phyloP scores from a whole-genome alignment of 257 asterid genomes.

The Avicennia marina region DNA sequence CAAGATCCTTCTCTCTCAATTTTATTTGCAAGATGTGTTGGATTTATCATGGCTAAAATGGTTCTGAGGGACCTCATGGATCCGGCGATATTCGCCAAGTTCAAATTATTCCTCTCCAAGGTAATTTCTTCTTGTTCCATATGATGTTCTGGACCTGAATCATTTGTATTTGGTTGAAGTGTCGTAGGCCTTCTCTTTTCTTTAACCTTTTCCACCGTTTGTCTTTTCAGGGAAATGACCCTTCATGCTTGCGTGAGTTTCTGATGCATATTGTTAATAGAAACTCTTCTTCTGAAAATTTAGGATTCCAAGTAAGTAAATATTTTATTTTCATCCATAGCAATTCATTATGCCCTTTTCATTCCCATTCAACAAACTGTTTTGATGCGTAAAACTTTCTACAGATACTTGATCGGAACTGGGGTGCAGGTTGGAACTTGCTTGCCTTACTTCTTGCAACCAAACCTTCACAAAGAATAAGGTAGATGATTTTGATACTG shows the following conservation, averaged over 20 bases:
- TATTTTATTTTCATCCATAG: not conserved
- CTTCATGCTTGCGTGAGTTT: constrained; percentile 95
- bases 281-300: constrained; percentile 52
- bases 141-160: not conserved
- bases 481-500: constrained; percentile 54
- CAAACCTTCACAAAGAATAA: constrained; percentile 68
- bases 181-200: not conserved
- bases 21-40: constrained; percentile 66
- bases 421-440: constrained; percentile 99
- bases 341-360: constrained; percentile 14
- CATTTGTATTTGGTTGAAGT: constrained; percentile 16
- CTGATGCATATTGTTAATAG: constrained; percentile 48
- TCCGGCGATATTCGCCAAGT: constrained; percentile 64
- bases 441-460: constrained; percentile 81
- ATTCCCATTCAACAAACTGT: constrained; percentile 9
- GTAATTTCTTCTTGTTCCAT: constrained; percentile 26
- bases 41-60: constrained; percentile 94
- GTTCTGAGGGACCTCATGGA: constrained; percentile 95
- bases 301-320: constrained; percentile 73
- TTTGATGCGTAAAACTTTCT: constrained; percentile 23
- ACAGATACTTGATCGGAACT: constrained; percentile 91
- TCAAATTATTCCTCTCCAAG: constrained; percentile 90
- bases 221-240: constrained; percentile 67
- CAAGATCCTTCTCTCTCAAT: constrained; percentile 7
- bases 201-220: not conserved